Percentiles rank a stretch among this genome's conserved stretches.
phyloP scores from a whole-genome alignment of 1,139 yeast genomes.

The Blastobotrys petasosporus region DNA sequence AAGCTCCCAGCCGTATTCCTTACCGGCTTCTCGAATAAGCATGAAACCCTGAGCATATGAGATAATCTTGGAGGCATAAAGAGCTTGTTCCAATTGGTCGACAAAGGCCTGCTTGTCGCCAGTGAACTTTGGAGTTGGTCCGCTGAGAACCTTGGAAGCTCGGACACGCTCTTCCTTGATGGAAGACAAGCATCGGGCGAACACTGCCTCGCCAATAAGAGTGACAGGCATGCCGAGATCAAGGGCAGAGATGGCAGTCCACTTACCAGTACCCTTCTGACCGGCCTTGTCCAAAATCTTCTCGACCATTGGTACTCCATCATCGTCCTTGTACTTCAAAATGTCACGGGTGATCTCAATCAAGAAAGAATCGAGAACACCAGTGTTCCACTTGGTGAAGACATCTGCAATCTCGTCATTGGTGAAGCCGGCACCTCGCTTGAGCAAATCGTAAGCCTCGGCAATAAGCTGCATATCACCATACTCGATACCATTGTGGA shows the following conservation, averaged over 20 bases:
- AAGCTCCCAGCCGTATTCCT: constrained; percentile 93
- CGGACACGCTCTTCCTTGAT: constrained; percentile 82
- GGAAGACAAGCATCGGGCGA: constrained; percentile 92
- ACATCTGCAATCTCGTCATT: constrained; percentile 94
- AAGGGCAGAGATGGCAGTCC: constrained; percentile 98
- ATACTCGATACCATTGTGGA: constrained; percentile 98
- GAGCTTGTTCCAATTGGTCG: constrained; percentile 95
- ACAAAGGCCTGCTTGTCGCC: constrained; percentile 78
- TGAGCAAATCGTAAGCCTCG: constrained; percentile 95
- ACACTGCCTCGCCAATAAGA: constrained; percentile 97
- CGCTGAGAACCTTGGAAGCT: constrained; percentile 72
- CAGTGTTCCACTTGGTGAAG: constrained; percentile 90
- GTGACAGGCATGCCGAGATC: constrained; percentile 99
- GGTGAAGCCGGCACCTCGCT: constrained; percentile 86
- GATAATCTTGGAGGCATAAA: constrained; percentile 96
- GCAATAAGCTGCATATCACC: constrained; percentile 99
- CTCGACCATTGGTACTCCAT: constrained; percentile 89
- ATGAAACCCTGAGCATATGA: constrained; percentile 99
- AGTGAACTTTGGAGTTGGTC: constrained; percentile 65
- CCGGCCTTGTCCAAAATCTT: constrained; percentile 97
- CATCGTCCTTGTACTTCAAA: constrained; percentile 75
- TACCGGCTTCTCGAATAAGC: constrained; percentile 98
- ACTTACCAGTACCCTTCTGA: constrained; percentile 99
- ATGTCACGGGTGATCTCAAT: constrained; percentile 96
- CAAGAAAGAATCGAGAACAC: constrained; percentile 95